Evolutionary conservation across 1,284 basidiomycete genomes (phyloP).

Genomic region (Sporisorium scitamineum): DNA sequence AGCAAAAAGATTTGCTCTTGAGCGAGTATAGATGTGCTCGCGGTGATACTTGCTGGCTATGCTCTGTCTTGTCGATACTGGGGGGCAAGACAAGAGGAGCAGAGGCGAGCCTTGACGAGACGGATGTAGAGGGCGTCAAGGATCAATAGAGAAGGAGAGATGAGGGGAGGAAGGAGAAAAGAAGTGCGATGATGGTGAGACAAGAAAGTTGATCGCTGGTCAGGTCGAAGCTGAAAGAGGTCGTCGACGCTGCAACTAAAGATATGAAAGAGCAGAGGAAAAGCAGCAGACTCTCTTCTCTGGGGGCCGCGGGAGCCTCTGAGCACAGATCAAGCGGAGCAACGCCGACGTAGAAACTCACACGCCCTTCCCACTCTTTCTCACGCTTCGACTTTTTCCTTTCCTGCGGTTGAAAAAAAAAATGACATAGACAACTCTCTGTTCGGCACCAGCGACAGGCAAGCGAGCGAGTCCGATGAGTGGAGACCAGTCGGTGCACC

Average conservation of each 20-base stretch:
- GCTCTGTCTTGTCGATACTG: conserved; percentile 21
- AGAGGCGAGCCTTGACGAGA: conserved; percentile 12
- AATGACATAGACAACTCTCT: not conserved
- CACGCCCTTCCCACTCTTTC: not conserved
- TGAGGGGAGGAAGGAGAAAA: conserved; percentile 1
- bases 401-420: not conserved
- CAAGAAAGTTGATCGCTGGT: not conserved
- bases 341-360: not conserved
- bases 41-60: conserved; percentile 8
- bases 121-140: conserved; percentile 14
- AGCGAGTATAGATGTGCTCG: not conserved
- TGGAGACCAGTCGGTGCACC: not conserved
- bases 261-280: conserved; percentile 4
- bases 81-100: conserved; percentile 10
- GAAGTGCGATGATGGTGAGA: conserved; percentile 8
- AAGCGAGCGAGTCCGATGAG: not conserved
- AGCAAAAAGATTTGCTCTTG: not conserved
- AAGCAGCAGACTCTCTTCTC: too few relatives aligned
- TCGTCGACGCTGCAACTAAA: not conserved
- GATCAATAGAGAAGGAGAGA: not conserved
- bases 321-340: not conserved
- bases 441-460: not conserved
- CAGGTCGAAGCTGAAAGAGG: not conserved
- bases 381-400: not conserved
- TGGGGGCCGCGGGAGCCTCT: not conserved